Conservation (phyloP, 768 basidiomycete species). For the Lentinula sp. region DNA sequence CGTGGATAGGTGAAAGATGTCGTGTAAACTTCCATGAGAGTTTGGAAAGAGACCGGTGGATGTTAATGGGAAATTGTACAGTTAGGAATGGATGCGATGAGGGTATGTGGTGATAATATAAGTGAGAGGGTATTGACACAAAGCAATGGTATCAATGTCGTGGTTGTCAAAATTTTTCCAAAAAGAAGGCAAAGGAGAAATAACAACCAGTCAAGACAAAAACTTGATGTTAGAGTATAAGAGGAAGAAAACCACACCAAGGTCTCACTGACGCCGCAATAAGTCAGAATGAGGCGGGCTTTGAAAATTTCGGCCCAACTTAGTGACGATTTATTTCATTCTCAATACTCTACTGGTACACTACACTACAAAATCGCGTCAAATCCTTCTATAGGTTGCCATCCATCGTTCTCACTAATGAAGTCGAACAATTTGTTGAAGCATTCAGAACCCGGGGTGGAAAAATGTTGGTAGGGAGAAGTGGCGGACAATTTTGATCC, state of each 20-base stretch:
- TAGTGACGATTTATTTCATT: conserved; percentile 4
- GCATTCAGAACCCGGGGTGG: conserved; percentile 42
- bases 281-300: background rate
- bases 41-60: conserved; percentile 12
- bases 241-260: background rate
- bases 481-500: conserved; percentile 40
- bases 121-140: conserved; percentile 45
- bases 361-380: background rate
- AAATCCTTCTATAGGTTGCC: conserved; percentile 43
- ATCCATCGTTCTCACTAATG: conserved; percentile 31
- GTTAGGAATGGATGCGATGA: conserved; percentile 21
- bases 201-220: conserved; percentile 14
- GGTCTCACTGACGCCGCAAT: conserved; percentile 3
- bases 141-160: conserved; percentile 40
- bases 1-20: conserved; percentile 88
- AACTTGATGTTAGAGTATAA: conserved; percentile 3
- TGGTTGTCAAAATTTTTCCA: conserved; percentile 19
- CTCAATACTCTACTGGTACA: background rate
- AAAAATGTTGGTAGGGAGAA: conserved; percentile 69
- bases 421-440: conserved; percentile 66
- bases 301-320: conserved; percentile 6
- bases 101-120: conserved; percentile 28
- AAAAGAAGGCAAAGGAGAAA: conserved; percentile 24
- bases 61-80: conserved; percentile 13
- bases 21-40: conserved; percentile 87